Evolutionary conservation across 2,329 filamentous ascomycete genomes (phyloP).

Genomic region (Penicillium janthinellum): DNA sequence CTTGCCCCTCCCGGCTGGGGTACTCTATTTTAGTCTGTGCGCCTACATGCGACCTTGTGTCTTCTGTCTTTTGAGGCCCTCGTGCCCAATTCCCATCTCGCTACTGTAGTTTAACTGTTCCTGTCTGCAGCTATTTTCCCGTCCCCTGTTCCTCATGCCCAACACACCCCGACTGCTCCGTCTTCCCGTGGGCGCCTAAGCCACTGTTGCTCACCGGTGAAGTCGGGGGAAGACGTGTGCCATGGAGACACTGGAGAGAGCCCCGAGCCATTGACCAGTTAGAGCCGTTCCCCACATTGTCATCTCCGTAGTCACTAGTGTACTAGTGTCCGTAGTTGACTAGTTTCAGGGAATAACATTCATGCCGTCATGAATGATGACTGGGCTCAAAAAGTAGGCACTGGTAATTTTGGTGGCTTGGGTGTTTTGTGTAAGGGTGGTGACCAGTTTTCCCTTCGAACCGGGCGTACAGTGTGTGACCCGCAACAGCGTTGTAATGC

Average conservation of each 20-base stretch:
- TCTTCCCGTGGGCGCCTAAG: constrained; percentile 12
- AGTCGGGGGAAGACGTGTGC: constrained; percentile 24
- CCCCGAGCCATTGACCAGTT: constrained; percentile 14
- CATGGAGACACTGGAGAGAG: constrained; percentile 8
- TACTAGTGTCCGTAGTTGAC: neutral
- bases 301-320: constrained; percentile 9
- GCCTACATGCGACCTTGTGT: constrained; percentile 13
- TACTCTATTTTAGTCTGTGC: neutral
- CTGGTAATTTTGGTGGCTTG: constrained; percentile 3
- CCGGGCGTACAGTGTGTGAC: neutral
- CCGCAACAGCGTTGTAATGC: neutral
- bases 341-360: constrained; percentile 13
- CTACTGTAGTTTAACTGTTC: too few relatives aligned
- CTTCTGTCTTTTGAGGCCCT: neutral
- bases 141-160: constrained; percentile 14
- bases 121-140: constrained; percentile 1
- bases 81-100: neutral
- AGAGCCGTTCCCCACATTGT: constrained; percentile 21
- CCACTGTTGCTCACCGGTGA: constrained; percentile 31
- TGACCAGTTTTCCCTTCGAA: neutral
- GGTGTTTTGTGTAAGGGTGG: constrained; percentile 1
- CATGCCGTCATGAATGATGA: constrained; percentile 33
- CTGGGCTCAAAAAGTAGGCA: constrained; percentile 11
- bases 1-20: neutral
- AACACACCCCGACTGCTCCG: constrained; percentile 11